Conservation (phyloP, 768 basidiomycete genomes). For the Neoboletus magnificus region DNA sequence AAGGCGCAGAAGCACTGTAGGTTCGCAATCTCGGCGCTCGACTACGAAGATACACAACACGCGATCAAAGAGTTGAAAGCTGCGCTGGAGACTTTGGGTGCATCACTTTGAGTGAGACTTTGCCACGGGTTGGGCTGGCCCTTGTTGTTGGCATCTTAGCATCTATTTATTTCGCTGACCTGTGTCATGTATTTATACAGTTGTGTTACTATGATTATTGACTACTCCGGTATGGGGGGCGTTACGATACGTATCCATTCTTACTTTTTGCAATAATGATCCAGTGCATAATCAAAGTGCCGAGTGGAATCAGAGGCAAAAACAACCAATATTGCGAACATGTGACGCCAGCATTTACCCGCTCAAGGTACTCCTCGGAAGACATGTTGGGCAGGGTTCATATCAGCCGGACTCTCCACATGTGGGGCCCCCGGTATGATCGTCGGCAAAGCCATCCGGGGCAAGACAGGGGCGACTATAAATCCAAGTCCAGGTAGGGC, state of each 20-base stretch:
- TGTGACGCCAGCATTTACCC: not conserved
- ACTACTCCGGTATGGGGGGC: not conserved
- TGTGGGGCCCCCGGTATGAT: slow-evolving; percentile 20
- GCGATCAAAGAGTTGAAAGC: slow-evolving; percentile 78
- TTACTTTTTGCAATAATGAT: not conserved
- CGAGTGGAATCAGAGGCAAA: not conserved
- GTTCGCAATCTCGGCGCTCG: slow-evolving; percentile 92
- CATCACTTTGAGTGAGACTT: slow-evolving; percentile 26
- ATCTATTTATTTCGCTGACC: slow-evolving; percentile 5
- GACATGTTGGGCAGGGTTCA: slow-evolving; percentile 14
- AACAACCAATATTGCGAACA: not conserved
- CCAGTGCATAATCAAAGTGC: not conserved
- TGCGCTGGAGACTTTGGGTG: slow-evolving; percentile 68
- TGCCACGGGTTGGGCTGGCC: slow-evolving; percentile 1
- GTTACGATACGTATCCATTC: slow-evolving; percentile 2
- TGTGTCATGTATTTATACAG: not conserved
- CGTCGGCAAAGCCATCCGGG: slow-evolving; percentile 11
- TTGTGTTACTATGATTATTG: not conserved
- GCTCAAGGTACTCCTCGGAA: slow-evolving; percentile 3
- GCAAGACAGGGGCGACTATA: slow-evolving; percentile 12
- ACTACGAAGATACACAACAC: slow-evolving; percentile 90
- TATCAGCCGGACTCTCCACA: slow-evolving; percentile 34
- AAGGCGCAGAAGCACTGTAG: slow-evolving; percentile 88
- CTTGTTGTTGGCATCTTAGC: not conserved
- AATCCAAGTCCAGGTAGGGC: not conserved